These are phyloP conservation scores for Botrytis aclada DNA, from an alignment of 2,329 filamentous ascomycete genomes.

Conservation along the genomic window DNA sequence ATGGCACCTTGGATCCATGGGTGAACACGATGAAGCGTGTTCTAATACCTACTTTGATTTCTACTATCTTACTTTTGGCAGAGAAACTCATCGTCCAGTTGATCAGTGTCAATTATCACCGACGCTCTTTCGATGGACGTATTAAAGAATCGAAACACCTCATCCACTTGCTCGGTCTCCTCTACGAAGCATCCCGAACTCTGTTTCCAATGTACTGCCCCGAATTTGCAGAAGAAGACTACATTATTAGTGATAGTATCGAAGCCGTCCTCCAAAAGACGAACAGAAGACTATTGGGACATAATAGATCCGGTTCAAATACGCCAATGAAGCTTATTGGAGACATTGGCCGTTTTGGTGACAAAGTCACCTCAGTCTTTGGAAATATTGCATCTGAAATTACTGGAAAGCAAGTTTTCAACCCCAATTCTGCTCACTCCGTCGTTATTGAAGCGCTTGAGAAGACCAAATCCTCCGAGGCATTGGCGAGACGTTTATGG, in stretches of 20 bases:
- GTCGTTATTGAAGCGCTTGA: slow-evolving; percentile 87
- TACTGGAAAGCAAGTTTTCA: slow-evolving; percentile 93
- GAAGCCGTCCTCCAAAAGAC: slow-evolving; percentile 63
- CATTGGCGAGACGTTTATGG: slow-evolving; percentile 92
- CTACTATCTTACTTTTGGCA: slow-evolving; percentile 66
- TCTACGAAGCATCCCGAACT: slow-evolving; percentile 85
- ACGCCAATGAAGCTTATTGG: slow-evolving; percentile 75
- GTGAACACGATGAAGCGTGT: slow-evolving; percentile 59
- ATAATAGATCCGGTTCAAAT: slow-evolving; percentile 55
- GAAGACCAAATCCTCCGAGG: slow-evolving; percentile 78
- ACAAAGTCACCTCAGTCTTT: slow-evolving; percentile 90
- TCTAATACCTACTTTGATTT: slow-evolving; percentile 64
- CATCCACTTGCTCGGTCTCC: slow-evolving; percentile 72
- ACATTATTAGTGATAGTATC: slow-evolving; percentile 82
- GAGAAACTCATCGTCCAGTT: slow-evolving; percentile 79
- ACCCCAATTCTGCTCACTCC: slow-evolving; percentile 84
- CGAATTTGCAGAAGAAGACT: slow-evolving; percentile 90
- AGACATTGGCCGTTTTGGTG: slow-evolving; percentile 76
- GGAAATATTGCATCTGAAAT: slow-evolving; percentile 93
- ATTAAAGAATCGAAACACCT: slow-evolving; percentile 92
- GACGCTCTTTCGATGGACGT: slow-evolving; percentile 73
- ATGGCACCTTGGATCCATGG: slow-evolving; percentile 43
- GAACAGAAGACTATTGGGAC: slow-evolving; percentile 43
- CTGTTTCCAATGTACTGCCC: slow-evolving; percentile 90
- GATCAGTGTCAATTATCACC: slow-evolving; percentile 82